These are phyloP conservation scores for Prunus salicina DNA, from an alignment of 306 rosid genomes.

Conservation along the genomic window DNA sequence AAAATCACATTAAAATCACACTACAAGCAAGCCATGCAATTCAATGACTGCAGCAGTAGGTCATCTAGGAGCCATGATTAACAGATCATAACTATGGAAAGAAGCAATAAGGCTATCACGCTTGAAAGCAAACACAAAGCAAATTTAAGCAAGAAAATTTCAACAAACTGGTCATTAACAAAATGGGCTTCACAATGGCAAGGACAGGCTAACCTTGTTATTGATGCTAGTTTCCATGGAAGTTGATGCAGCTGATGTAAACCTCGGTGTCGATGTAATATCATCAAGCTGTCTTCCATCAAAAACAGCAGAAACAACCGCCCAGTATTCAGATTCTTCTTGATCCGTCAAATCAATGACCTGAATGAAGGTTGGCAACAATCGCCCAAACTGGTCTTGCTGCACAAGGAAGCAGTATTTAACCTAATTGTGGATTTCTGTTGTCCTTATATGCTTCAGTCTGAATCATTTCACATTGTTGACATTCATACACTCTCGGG, in stretches of 20 bases:
- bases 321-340: conserved; percentile 90
- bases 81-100: neutral
- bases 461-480: neutral
- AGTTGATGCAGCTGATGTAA: conserved; percentile 45
- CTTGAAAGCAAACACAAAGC: neutral
- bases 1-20: no score
- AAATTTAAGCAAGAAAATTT: neutral
- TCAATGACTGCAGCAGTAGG: neutral
- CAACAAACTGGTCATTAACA: neutral
- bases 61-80: neutral
- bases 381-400: conserved; percentile 94
- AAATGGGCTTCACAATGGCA: neutral
- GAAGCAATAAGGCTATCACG: neutral
- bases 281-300: conserved; percentile 77
- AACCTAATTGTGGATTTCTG: neutral
- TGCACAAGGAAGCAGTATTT: conserved; percentile 34
- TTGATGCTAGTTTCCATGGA: conserved; percentile 73
- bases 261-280: conserved; percentile 39
- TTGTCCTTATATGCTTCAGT: neutral
- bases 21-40: neutral
- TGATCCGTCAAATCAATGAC: conserved; percentile 81
- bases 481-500: neutral
- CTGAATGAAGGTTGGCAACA: conserved; percentile 86
- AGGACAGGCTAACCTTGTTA: conserved; percentile 55
- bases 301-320: conserved; percentile 69